Evolutionary conservation across 345 rosid genomes (phyloP).

Genomic region (Jatropha curcas): DNA sequence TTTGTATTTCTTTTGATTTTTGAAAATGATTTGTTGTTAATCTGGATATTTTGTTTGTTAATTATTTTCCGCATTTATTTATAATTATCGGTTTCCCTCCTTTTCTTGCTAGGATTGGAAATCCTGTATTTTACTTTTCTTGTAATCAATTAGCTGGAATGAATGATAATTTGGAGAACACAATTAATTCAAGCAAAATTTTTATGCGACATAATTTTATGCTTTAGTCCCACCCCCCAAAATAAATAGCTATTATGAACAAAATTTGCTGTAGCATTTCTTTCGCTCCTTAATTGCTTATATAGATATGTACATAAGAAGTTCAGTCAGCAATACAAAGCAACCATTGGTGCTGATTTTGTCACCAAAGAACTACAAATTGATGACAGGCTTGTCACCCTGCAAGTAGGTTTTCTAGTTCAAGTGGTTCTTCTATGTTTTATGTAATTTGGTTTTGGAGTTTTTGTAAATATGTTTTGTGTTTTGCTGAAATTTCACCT

Average conservation of each 20-base stretch:
- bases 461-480: slow-evolving; percentile 2
- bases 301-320: slow-evolving; percentile 70
- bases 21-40: neutral
- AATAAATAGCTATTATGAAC: neutral
- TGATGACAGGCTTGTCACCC: slow-evolving; percentile 88
- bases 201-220: too few relatives aligned
- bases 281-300: slow-evolving; percentile 13
- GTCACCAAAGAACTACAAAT: slow-evolving; percentile 96
- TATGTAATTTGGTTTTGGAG: neutral
- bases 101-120: too few relatives aligned
- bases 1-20: neutral
- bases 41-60: neutral
- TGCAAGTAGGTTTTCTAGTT: slow-evolving; percentile 54
- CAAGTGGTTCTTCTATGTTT: neutral
- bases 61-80: neutral
- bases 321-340: slow-evolving; percentile 96
- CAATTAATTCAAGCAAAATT: too few relatives aligned
- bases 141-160: too few relatives aligned
- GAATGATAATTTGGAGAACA: too few relatives aligned
- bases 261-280: neutral
- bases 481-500: slow-evolving; percentile 3
- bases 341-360: slow-evolving; percentile 98
- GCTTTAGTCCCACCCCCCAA: too few relatives aligned
- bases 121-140: too few relatives aligned
- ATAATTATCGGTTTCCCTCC: too few relatives aligned